These are phyloP conservation scores for Syncephalastrum contaminatum DNA, from an alignment of 371 early-diverging fungal genomes.

Conservation along the genomic window DNA sequence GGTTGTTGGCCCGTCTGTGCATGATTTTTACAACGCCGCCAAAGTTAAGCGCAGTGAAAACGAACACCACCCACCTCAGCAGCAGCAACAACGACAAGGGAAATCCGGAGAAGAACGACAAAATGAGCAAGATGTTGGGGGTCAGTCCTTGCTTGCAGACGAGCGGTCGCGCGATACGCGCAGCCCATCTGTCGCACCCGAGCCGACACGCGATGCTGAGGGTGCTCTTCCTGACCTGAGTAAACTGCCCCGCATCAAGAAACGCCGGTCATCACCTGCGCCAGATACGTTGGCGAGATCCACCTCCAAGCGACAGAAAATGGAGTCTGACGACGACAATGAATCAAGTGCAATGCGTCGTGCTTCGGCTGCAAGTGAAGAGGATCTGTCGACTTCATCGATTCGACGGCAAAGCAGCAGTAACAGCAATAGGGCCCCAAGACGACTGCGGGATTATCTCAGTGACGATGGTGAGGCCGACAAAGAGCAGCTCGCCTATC, in stretches of 20 bases:
- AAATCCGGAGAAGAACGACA: no score
- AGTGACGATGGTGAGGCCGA: slow-evolving; percentile 42
- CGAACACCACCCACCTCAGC: slow-evolving; percentile 3
- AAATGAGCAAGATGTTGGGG: not conserved
- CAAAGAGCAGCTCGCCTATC: slow-evolving; percentile 40
- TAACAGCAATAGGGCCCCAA: slow-evolving; percentile 21
- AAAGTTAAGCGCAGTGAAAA: slow-evolving; percentile 18
- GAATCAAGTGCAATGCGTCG: not conserved
- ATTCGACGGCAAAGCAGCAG: no score
- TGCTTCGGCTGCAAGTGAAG: not conserved
- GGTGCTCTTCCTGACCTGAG: slow-evolving; percentile 15
- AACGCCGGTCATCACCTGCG: slow-evolving; percentile 17
- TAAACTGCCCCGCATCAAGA: slow-evolving; percentile 42
- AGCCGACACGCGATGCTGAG: not conserved
- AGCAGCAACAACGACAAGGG: slow-evolving; percentile 3
- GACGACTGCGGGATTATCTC: slow-evolving; percentile 53
- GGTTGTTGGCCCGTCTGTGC: slow-evolving; percentile 53
- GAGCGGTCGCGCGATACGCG: not conserved
- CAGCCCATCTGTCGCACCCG: not conserved
- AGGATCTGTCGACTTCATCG: no score
- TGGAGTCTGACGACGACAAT: slow-evolving; percentile 7
- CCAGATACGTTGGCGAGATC: not conserved
- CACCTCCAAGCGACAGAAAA: slow-evolving; percentile 2
- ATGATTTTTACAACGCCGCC: slow-evolving; percentile 51
- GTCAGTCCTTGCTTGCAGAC: not conserved